phyloP scores from a whole-genome alignment of 129 eudicot genomes.

The Cynara cardunculus region DNA sequence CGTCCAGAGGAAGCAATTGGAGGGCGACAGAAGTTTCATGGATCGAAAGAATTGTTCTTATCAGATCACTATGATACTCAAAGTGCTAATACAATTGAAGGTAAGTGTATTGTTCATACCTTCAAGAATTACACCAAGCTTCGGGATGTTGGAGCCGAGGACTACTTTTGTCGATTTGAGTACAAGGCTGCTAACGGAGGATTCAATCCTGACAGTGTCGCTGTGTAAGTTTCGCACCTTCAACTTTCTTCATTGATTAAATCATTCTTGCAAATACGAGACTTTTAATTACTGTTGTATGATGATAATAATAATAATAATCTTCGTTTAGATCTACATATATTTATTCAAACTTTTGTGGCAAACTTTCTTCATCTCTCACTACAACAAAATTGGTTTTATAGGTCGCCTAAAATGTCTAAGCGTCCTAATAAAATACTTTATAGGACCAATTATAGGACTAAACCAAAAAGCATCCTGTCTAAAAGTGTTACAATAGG shows the following conservation, averaged over 20 bases:
- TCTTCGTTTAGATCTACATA: background rate
- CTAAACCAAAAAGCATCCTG: too few species aligned
- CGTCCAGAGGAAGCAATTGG: conserved; percentile 71
- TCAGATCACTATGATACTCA: conserved; percentile 68
- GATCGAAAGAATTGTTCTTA: conserved; percentile 56
- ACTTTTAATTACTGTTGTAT: background rate
- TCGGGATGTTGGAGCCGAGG: conserved; percentile 63
- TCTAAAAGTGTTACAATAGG: too few species aligned
- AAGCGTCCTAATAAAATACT: too few species aligned
- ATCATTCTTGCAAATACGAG: background rate
- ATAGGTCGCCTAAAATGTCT: too few species aligned
- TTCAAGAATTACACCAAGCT: conserved; percentile 69
- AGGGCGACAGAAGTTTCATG: conserved; percentile 71
- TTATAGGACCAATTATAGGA: too few species aligned
- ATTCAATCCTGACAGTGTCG: conserved; percentile 65
- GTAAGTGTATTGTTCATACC: conserved; percentile 60
- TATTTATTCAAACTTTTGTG: background rate
- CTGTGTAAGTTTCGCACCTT: conserved; percentile 36
- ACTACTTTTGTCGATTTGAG: conserved; percentile 65
- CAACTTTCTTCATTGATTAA: background rate
- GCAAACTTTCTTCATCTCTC: background rate
- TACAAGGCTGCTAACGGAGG: conserved; percentile 68
- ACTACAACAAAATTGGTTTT: too few species aligned
- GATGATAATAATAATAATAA: background rate
- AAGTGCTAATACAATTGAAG: conserved; percentile 65